Evolutionary conservation across 345 rosid genomes (phyloP), one percentile per base, ranked within the genome.

Genomic region (Eucalyptus viminalis): DNA sequence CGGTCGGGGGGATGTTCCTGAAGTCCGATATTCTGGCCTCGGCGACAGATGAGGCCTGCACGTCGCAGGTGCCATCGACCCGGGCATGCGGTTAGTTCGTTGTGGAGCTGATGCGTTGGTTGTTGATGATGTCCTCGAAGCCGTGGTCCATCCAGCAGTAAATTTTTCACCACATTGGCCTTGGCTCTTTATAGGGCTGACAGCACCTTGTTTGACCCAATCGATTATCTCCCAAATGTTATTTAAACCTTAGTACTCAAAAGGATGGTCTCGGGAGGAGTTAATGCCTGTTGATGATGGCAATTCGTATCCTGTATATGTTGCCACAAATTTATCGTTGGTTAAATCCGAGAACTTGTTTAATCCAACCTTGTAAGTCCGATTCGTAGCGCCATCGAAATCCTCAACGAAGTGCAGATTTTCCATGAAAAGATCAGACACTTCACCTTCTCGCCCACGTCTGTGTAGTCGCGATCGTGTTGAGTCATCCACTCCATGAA

Each of bases 121-220:
- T 58, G 65, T 58, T 58, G 29, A 24, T 58, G 29, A 58, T 58
- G 65, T 58, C 11, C 60, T 58, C 3, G 65, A 24, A 58, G 29
- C 65, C 65, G 65, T 11, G 11, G 65, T 58, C n/a, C 65, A 56
- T 56, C 62, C 62, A 56, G 62, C 27, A 54, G 60, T 25, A 11
- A 24, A 24, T 5, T 40, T 22, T 92, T 88, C 89, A 93, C 94
- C 93, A 40, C 93, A 93, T 80, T 58, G 65, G 80, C 93, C 92
- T 89, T 92, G 94, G 76, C 89, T 69, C 90, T 93, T 90, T 17
- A 92, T 90, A 25, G 11, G 15, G 27, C 45, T 44, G 22, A 47
- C 19, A 45, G 60, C 88, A 24, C 88, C 88, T 22, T 67, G 88
- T 43, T 86, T 81, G 89, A 92, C 87, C 94, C 93, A 92, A 58